Base-by-base conservation (phyloP, 108 stramenopile genomes). In the Aurantiochytrium sp. region DNA sequence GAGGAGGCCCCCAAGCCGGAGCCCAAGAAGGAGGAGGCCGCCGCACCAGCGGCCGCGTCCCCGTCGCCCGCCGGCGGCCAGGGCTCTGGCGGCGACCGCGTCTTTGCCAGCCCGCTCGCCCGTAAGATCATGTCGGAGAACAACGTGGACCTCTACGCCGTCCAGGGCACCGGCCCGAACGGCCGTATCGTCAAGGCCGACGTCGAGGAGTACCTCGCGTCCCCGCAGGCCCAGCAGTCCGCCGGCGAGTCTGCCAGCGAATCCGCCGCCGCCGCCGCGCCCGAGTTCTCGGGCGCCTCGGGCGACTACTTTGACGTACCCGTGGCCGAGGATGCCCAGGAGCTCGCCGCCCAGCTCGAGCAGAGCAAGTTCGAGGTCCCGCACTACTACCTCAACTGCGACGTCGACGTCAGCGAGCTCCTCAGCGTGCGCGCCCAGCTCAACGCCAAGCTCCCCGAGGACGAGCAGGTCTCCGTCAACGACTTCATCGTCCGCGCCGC, bases 341-440 rank as follows among this genome's bases (percentile, higher is more conserved):
- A 90, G 19, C 89, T 95, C 45, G 97, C 97, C n/a, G 87, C 91
- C 21, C 91, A 91, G 30, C 91, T 98, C 55, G 89, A 97, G 4
- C 69, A 92, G 50, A 93, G 94, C 86, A 98, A 98, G 93, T 92
- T 92, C 68, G 95, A 95, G 55, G 97, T 98, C 21, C 98, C 99
- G 0, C 97, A 98, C 90, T 98, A 97, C 92, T 99, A 98, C 90
- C 96, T 98, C 8, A 95, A 97, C 52, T 92, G 96, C 27, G 97
- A 98, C 88, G 89, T 98, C 4, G 87, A 94, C 69, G 86, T 99
- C 81, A 96, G 96, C 86, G 88, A 90, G 54, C 90, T 97, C 19
- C 87, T 98, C 89, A 90, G 90, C 45, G 88, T 98, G 31, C 95
- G 97, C 50, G 93, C 92, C 37, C 85, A 88, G 52, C 90, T 99